phyloP scores from a whole-genome alignment of 345 rosid species.

The Dovyalis caffra region DNA sequence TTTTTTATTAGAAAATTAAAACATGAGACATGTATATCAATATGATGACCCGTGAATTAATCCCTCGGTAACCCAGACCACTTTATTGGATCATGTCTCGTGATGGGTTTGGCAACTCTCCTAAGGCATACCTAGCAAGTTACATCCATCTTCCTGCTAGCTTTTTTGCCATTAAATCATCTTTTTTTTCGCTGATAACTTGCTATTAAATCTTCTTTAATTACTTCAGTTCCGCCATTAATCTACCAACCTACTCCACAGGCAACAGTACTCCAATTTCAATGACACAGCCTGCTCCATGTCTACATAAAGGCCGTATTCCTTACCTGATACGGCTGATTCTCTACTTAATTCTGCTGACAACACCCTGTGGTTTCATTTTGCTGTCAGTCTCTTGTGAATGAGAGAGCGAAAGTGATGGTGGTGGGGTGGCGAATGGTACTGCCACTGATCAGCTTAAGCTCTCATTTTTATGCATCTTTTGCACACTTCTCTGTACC shows the following conservation, averaged over 20 bases:
- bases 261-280: not conserved
- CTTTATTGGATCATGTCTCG: no score
- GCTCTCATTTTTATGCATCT: slow-evolving; percentile 7
- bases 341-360: slow-evolving; percentile 12
- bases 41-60: no score
- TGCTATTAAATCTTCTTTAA: not conserved
- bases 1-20: no score
- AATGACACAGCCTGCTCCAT: not conserved
- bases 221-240: not conserved
- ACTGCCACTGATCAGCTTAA: not conserved
- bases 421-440: not conserved
- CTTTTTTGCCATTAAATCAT: no score
- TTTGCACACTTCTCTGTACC: not conserved
- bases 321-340: not conserved
- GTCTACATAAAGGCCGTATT: not conserved
- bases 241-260: not conserved
- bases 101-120: no score
- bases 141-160: no score
- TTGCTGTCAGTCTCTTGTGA: not conserved
- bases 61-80: no score
- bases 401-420: not conserved
- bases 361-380: not conserved
- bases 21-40: no score
- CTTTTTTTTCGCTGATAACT: no score
- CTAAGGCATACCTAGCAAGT: no score